Percentiles rank a stretch among this genome's conserved stretches.
Evolutionary conservation across 2,329 filamentous ascomycete species (phyloP).

Genomic region (Diaporthe helianthi): DNA sequence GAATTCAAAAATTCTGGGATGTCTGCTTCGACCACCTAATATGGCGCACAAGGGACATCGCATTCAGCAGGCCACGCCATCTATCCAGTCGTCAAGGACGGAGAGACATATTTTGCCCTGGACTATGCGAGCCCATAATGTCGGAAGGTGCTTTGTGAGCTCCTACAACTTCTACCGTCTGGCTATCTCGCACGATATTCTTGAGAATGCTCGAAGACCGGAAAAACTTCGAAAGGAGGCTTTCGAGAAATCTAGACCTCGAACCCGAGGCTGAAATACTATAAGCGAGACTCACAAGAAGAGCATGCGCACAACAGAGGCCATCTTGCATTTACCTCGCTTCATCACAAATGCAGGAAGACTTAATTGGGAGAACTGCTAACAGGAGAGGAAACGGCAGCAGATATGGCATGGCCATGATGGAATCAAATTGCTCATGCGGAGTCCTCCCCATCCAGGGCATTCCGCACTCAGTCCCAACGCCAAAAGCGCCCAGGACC

Average conservation of each 20-base stretch:
- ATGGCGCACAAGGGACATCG: neutral
- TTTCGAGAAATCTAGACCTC: neutral
- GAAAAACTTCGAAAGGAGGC: neutral
- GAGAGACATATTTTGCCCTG: neutral
- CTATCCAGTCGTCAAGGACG: neutral
- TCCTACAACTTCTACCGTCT: neutral
- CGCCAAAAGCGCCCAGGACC: neutral
- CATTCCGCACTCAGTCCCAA: conserved; percentile 14
- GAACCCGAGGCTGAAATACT: neutral
- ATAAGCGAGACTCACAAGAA: too few relatives aligned
- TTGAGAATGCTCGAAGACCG: too few relatives aligned
- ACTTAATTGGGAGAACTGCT: neutral
- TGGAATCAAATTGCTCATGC: neutral
- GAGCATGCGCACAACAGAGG: too few relatives aligned
- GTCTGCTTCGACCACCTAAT: neutral
- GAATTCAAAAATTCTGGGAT: neutral
- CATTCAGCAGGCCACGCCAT: neutral
- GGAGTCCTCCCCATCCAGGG: neutral
- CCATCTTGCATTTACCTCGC: too few relatives aligned
- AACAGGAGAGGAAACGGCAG: neutral
- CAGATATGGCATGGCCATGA: neutral
- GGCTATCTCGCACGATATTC: neutral
- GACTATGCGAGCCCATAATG: too few relatives aligned
- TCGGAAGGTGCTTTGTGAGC: neutral
- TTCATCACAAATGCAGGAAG: neutral